Percentiles rank a stretch among this genome's conserved stretches.
Conservation (phyloP, 106 monocot genomes). For the Allium fistulosum region DNA sequence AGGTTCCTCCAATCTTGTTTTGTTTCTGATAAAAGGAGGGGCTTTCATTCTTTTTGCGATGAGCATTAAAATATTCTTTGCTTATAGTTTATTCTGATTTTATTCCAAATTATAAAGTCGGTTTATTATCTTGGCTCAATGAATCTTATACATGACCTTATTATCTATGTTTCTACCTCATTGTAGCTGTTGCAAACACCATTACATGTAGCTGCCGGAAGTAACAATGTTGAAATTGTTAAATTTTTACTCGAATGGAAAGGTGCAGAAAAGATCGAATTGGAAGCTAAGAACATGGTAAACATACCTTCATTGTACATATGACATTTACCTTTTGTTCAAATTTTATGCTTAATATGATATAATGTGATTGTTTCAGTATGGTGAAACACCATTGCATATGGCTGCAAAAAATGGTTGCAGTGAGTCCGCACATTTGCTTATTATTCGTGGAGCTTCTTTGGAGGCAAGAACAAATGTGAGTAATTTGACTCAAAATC, state of each 20-base stretch:
- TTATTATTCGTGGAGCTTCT: conserved; percentile 53
- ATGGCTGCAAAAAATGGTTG: conserved; percentile 92
- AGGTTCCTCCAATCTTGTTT: background rate
- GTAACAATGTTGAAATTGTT: conserved; percentile 45
- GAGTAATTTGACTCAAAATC: conserved; percentile 3
- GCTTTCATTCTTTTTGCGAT: background rate
- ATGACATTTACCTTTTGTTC: background rate
- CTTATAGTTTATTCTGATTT: background rate
- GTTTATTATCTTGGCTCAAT: background rate
- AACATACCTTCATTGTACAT: conserved; percentile 1
- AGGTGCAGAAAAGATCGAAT: conserved; percentile 52
- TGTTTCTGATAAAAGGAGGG: background rate
- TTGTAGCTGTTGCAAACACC: conserved; percentile 87
- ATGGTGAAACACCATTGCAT: conserved; percentile 94
- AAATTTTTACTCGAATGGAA: conserved; percentile 65
- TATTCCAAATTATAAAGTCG: background rate
- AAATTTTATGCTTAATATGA: background rate
- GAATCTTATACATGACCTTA: background rate
- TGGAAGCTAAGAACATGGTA: conserved; percentile 93
- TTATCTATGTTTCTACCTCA: background rate
- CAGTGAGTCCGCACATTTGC: conserved; percentile 46
- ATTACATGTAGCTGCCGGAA: conserved; percentile 77
- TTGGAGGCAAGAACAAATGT: conserved; percentile 82
- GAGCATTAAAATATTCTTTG: background rate
- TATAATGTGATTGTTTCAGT: conserved; percentile 30